Base-by-base conservation (phyloP, 805 yeast species). In the Candida xyloterini region DNA sequence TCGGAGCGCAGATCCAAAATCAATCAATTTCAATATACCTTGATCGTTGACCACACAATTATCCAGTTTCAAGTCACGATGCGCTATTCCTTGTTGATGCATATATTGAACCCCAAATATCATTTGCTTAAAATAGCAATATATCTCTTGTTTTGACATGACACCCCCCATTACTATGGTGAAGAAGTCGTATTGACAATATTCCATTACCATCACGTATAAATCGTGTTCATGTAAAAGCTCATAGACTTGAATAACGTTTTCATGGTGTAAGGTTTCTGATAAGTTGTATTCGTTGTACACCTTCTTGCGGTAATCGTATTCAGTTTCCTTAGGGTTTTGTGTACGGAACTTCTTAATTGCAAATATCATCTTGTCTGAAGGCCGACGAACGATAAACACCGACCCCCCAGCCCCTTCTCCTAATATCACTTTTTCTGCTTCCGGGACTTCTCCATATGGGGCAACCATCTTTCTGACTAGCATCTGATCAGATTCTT, bases 321-420 rank as follows among this genome's bases (percentile, higher is more conserved):
- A 65, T 39, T 76, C 81, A 5, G 77, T 53, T 57, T 87, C 95
- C 38, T 73, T 73, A 5, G 73, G 66, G 41, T 75, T 66, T 51
- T 80, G 79, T 8, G 83, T 66, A 44, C 95, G 71, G 60, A 91
- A 89, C 61, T 86, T 84, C 65, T 90, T 90, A 38, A 91, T 85
- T 0, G 98, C 98, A 63, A 76, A 88, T 4, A 86, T 59, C 26
- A 43, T 48, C 16, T 77, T 74, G 48, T 80, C 81, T 0, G 74
- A 59, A 22, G 76, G 70, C 37, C 84, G 74, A 43, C 78, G 76
- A 43, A 89, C 83, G 38, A 87, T 71, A 29, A 84, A 75, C n/a
- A 90, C 98, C 0, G 93, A 82, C 2, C 98, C 97, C 16, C 95
- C 90, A 1, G 97, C 97, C 10, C 98, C 98, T 42, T 90, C 79